Evolutionary conservation across 495 filamentous ascomycete genomes (phyloP), one percentile per base, ranked within the genome.

Genomic region (Hypoxylon crocopeplum): DNA sequence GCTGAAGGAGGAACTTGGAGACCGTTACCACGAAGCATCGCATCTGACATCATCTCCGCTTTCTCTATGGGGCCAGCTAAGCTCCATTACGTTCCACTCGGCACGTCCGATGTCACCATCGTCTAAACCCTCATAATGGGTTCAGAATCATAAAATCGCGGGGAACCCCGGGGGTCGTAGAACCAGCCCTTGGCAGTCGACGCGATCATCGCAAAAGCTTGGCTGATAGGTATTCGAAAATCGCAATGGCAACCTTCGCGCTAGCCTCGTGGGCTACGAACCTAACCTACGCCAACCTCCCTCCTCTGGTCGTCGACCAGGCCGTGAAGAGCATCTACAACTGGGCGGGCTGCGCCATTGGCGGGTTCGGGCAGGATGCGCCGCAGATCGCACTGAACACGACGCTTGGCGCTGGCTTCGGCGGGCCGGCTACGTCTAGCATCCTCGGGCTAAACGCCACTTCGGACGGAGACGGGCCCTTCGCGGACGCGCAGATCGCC

Each of bases 281-380:
- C 25, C 69, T 78, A 2, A 68, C 69, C 8, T 72, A 63, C 49
- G 51, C 70, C 1, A 64, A 71, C 36, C 57, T 79, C 0, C 69
- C 73, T 5, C 13, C 65, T 1, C 55, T 62, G 3, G 75, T 75
- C 5, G 44, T 73, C 30, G 57, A 65, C 5, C 62, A 66, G 1
- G 70, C 70, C 5, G 64, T 70, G 5, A 69, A 68, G 2, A 76
- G 74, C 50, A 71, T 81, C 40, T 82, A 81, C 64, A 84, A 82
- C 69, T 82, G 76, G 74, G 72, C 72, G 25, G 79, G 82, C 13
- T 84, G 80, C 58, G 74, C 77, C 10, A 73, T 83, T 22, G 77
- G 77, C 11, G 80, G 79, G 1, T 75, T 72, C 34, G 57, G 64
- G 22, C 81, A 83, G 45, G 69, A 74, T 0, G 75, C 79, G 12